These are phyloP conservation scores for Silene conica DNA, from an alignment of 148 eudicot genomes.

Conservation along the genomic window DNA sequence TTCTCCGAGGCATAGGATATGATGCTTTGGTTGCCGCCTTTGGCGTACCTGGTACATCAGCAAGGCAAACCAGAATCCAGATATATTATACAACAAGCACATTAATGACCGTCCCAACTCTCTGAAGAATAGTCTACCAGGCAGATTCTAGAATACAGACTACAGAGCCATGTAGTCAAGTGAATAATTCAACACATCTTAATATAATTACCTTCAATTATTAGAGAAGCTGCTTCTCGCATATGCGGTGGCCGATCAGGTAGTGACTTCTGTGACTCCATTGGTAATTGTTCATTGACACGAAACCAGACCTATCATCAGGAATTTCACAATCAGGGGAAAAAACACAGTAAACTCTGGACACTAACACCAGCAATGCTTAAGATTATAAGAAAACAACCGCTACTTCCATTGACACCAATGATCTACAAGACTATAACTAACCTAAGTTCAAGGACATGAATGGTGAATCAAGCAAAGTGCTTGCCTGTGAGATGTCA, in stretches of 20 bases:
- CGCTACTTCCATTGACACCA: slow-evolving; percentile 33
- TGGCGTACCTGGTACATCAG: slow-evolving; percentile 41
- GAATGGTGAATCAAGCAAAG: slow-evolving; percentile 82
- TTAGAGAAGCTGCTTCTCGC: slow-evolving; percentile 39
- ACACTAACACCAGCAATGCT: not conserved
- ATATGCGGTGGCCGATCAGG: slow-evolving; percentile 87
- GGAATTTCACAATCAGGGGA: slow-evolving; percentile 11
- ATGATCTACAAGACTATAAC: no score
- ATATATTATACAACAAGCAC: no score
- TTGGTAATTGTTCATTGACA: slow-evolving; percentile 82
- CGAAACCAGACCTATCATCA: slow-evolving; percentile 89
- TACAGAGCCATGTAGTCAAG: not conserved
- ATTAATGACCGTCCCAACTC: no score
- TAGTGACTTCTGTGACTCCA: slow-evolving; percentile 67
- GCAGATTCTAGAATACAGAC: not conserved
- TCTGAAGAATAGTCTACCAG: not conserved
- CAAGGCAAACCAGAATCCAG: not conserved
- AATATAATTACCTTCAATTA: slow-evolving; percentile 49
- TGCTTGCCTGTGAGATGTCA: slow-evolving; percentile 99
- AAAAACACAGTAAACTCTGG: not conserved
- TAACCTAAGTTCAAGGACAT: slow-evolving; percentile 76
- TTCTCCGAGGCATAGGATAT: slow-evolving; percentile 66
- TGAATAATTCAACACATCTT: not conserved
- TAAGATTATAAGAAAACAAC: slow-evolving; percentile 15
- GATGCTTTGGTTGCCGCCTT: slow-evolving; percentile 43